Base-by-base conservation (phyloP, 176 grass and related monocot genomes). In the Carex pumila region DNA sequence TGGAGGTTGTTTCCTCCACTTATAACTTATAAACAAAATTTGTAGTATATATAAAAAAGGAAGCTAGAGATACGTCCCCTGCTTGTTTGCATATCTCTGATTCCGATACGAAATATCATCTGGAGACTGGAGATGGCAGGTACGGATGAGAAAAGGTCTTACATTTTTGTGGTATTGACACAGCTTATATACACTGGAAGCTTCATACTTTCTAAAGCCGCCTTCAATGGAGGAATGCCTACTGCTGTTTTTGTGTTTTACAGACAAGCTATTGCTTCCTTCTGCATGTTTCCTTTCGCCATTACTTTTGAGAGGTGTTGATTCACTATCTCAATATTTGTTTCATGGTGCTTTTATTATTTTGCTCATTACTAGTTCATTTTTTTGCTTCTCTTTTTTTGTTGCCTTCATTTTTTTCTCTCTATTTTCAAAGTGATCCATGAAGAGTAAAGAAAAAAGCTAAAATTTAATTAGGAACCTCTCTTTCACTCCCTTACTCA, bases 201-300 rank as follows among this genome's bases (percentile, higher is more conserved):
- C 31, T 59, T 21, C 55, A 61, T 81, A 43, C 8, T 64, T 81
- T 81, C 79, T 43, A 81, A 64, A 64, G 79, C 79, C 22, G 58
- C 79, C 32, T 81, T 81, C 56, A 81, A 81, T 81, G 79, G 58
- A 47, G 79, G 79, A 61, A 59, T 64, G 58, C 79, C 79, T 12
- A 81, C 79, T 64, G 49, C 79, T 62, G 60, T 64, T 21, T 81
- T 81, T 41, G 36, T 81, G 56, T 81, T 81, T 64, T 81, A 81
- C 60, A 81, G 79, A 81, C 25, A 37, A 64, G 36, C 60, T 21
- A 41, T 63, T 81, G 79, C 58, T 8, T 63, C 57, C 39, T 45
- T 61, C 32, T 81, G 56, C 79, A 64, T 81, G 12, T 41, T 81
- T 63, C 79, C 79, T 41, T 81, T 81, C 5, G 57, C 79, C 60